A percentile compares a stretch with the other conserved stretches of the same genome.
Evolutionary conservation across 2,329 filamentous ascomycete genomes (phyloP).

Genomic region (Sporothrix phasma): DNA sequence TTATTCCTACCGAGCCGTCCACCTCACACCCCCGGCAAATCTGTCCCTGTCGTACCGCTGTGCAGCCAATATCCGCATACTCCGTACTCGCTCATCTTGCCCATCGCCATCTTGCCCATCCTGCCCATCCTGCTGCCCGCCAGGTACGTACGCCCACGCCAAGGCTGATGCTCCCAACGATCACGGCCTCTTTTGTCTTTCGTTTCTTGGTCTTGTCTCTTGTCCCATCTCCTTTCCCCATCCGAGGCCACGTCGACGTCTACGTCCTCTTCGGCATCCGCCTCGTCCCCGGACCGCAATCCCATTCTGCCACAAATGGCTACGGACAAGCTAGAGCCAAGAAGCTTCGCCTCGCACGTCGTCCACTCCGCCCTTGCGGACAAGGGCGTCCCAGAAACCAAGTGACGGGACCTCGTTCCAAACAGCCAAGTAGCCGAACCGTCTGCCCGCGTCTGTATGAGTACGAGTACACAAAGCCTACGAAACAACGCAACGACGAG

Average conservation of each 20-base stretch:
- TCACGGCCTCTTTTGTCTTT: background rate
- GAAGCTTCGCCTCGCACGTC: conserved; percentile 4
- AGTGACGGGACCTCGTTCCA: background rate
- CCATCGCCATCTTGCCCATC: background rate
- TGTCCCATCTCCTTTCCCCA: background rate
- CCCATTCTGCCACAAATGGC: background rate
- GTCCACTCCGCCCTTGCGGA: conserved; percentile 5
- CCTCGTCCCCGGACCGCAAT: background rate
- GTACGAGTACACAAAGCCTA: too few relatives aligned
- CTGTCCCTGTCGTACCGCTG: background rate
- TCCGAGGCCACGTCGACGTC: background rate
- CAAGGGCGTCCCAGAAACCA: conserved; percentile 10
- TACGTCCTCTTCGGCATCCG: background rate
- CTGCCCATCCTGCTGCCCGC: background rate
- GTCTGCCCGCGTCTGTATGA: background rate
- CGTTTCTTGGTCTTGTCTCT: background rate
- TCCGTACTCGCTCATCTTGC: background rate
- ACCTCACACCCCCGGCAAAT: too few relatives aligned
- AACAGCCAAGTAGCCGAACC: too few relatives aligned
- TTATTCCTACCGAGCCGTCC: background rate
- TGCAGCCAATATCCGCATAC: background rate
- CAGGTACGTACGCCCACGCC: conserved; percentile 16
- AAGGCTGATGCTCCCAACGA: conserved; percentile 4
- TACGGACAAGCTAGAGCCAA: conserved; percentile 7
- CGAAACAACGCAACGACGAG: background rate